A percentile compares a stretch with the other conserved stretches of the same genome.
These are phyloP conservation scores for Toxicodendron radicans DNA, from an alignment of 345 rosid species.

Conservation along the genomic window DNA sequence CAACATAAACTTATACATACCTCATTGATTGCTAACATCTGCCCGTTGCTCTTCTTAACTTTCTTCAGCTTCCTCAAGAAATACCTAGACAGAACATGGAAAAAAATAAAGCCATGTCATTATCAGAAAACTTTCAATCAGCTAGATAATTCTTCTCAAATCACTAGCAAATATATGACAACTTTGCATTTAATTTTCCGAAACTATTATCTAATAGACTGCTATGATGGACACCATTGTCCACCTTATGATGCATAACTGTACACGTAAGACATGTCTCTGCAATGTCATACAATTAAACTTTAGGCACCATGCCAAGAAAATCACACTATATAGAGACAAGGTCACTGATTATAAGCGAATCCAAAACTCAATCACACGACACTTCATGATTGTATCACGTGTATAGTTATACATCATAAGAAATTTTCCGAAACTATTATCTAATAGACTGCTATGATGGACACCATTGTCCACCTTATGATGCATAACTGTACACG, in stretches of 20 bases:
- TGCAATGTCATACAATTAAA: too few relatives aligned
- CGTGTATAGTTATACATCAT: background rate
- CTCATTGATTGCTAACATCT: slow-evolving; percentile 21
- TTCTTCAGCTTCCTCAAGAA: slow-evolving; percentile 25
- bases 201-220: background rate
- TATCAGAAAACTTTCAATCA: background rate
- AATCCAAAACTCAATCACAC: background rate
- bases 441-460: background rate
- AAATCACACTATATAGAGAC: too few relatives aligned
- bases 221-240: background rate
- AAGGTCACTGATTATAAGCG: background rate
- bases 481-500: background rate
- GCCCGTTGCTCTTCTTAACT: slow-evolving; percentile 22
- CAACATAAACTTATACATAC: background rate
- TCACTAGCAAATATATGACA: background rate
- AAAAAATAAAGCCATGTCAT: background rate
- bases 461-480: background rate
- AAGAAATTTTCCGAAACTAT: too few relatives aligned
- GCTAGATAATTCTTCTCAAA: background rate
- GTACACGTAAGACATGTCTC: background rate
- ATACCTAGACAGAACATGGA: background rate
- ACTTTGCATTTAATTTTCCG: background rate
- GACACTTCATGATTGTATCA: background rate
- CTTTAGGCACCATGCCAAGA: background rate
- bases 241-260: background rate